Percentiles rank a stretch among this genome's conserved stretches.
Conservation (phyloP, 2,329 filamentous ascomycete genomes). For the Ophiostoma quercus region DNA sequence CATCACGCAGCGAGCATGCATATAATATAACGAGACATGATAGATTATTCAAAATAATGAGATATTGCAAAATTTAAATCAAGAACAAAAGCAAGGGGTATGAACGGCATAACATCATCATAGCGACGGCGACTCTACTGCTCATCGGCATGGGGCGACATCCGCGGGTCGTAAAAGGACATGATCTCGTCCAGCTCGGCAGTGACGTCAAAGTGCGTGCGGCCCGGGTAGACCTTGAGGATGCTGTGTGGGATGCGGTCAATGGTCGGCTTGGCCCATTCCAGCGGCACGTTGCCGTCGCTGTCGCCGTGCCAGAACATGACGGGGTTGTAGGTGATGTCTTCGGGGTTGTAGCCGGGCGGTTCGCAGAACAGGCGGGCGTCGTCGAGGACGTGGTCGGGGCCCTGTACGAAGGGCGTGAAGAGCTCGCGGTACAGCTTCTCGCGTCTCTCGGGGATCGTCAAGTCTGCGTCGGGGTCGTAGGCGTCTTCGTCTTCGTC, state of each 20-base stretch:
- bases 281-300: slow-evolving; percentile 34
- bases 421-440: slow-evolving; percentile 32
- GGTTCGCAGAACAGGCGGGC: slow-evolving; percentile 32
- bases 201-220: slow-evolving; percentile 31
- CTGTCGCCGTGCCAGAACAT: slow-evolving; percentile 35
- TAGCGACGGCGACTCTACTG: not conserved
- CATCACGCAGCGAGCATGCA: not conserved
- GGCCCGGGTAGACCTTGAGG: slow-evolving; percentile 34
- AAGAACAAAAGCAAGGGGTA: not conserved
- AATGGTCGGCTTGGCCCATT: slow-evolving; percentile 37
- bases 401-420: slow-evolving; percentile 33
- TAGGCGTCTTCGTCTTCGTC: not conserved
- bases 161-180: slow-evolving; percentile 10
- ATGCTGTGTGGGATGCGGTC: slow-evolving; percentile 34
- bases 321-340: slow-evolving; percentile 31
- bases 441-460: slow-evolving; percentile 29
- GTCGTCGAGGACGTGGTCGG: slow-evolving; percentile 31
- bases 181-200: slow-evolving; percentile 24
- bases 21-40: not conserved
- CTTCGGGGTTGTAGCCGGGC: slow-evolving; percentile 34
- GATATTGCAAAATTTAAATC: not conserved
- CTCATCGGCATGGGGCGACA: not conserved
- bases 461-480: slow-evolving; percentile 10
- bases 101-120: not conserved
- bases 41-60: not conserved